phyloP scores from a whole-genome alignment of 768 basidiomycete genomes.

The Dendrothele bispora region DNA sequence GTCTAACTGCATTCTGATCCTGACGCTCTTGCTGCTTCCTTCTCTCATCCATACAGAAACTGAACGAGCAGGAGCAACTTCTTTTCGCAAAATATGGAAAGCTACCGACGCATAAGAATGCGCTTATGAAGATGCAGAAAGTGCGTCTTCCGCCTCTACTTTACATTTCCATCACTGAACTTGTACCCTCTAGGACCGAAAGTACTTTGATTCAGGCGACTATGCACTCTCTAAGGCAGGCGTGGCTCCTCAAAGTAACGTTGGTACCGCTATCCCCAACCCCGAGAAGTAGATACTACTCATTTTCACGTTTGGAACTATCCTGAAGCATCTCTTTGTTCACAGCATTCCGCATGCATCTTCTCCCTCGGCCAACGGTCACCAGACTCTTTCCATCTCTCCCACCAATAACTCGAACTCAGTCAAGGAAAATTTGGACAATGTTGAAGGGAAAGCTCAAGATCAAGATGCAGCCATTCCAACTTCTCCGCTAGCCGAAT shows the following conservation, averaged over 20 bases:
- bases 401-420: conserved; percentile 72
- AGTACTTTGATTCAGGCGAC: conserved; percentile 99
- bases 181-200: conserved; percentile 75
- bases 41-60: conserved; percentile 48
- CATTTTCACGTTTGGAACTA: neutral
- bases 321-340: neutral
- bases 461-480: too few species aligned
- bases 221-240: conserved; percentile 97
- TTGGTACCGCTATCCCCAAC: conserved; percentile 97
- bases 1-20: conserved; percentile 15
- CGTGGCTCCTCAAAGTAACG: conserved; percentile 79
- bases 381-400: conserved; percentile 64
- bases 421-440: conserved; percentile 69
- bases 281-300: conserved; percentile 74
- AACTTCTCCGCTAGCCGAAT: too few species aligned
- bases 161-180: conserved; percentile 12
- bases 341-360: conserved; percentile 91
- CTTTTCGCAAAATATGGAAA: conserved; percentile 95
- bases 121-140: conserved; percentile 94
- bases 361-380: conserved; percentile 56
- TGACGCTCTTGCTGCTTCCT: neutral
- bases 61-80: conserved; percentile 90
- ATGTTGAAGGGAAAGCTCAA: too few species aligned
- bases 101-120: conserved; percentile 90
- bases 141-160: conserved; percentile 36